A percentile compares a stretch with the other conserved stretches of the same genome.
These are phyloP conservation scores for Eimeria tenella DNA, from an alignment of 169 alveolate species.

Conservation along the genomic window DNA sequence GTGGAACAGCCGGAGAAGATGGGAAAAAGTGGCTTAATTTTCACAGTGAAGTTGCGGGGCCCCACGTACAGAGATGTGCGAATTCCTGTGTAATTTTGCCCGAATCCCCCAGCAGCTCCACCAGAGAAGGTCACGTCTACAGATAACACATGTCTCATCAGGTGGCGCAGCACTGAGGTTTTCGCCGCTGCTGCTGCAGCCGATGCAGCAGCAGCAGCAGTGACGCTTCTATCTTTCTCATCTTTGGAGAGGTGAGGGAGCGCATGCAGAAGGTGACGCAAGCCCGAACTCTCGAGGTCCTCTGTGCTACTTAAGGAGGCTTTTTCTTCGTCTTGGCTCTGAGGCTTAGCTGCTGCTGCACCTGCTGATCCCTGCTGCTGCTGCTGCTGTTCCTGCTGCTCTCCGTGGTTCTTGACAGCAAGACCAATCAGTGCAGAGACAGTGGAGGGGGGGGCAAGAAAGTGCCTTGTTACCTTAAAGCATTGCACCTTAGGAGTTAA, in stretches of 20 bases:
- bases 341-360: neutral
- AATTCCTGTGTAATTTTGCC: neutral
- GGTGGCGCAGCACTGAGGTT: neutral
- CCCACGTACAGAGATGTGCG: neutral
- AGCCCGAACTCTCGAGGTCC: neutral
- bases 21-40: neutral
- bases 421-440: neutral
- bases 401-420: neutral
- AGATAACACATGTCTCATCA: neutral
- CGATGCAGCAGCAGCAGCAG: slow-evolving; percentile 2
- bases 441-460: neutral
- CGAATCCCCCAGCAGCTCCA: neutral
- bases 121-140: neutral
- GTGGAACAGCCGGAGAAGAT: neutral
- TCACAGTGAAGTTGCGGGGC: neutral
- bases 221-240: neutral
- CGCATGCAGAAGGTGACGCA: neutral
- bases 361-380: neutral
- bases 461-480: neutral
- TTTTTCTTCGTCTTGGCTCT: neutral
- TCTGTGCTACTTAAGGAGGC: neutral
- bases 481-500: neutral
- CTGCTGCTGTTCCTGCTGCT: neutral
- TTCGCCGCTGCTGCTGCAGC: neutral
- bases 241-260: neutral